Conservation (phyloP, 192 early-diverging fungal species). For the Linnemannia schmuckeri region DNA sequence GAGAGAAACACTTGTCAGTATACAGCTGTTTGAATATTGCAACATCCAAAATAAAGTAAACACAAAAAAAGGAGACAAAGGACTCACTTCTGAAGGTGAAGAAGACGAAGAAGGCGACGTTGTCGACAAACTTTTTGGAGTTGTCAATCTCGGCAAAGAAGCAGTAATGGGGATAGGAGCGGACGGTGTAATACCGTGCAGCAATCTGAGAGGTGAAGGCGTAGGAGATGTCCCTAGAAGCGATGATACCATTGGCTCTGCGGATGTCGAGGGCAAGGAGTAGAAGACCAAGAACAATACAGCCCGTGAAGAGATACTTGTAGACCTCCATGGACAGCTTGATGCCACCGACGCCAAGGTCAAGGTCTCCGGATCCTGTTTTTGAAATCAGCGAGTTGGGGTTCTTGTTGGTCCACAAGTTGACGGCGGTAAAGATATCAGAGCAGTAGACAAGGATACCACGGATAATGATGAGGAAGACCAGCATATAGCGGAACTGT, state of each 20-base stretch:
- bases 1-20: neutral
- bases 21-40: neutral
- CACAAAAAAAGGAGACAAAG: neutral
- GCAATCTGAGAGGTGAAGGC: constrained; percentile 81
- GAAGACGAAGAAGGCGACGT: constrained; percentile 85
- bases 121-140: constrained; percentile 72
- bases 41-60: neutral
- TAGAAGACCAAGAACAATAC: constrained; percentile 77
- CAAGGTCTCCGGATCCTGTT: neutral
- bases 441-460: constrained; percentile 82
- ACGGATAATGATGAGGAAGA: constrained; percentile 76
- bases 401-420: constrained; percentile 65
- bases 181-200: constrained; percentile 78
- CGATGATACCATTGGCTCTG: constrained; percentile 74
- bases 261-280: constrained; percentile 77
- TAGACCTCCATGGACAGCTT: constrained; percentile 57
- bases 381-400: constrained; percentile 41
- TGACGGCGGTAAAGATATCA: constrained; percentile 83
- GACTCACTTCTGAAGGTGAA: constrained; percentile 81
- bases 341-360: constrained; percentile 39
- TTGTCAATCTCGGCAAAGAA: constrained; percentile 80
- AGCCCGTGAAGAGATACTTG: constrained; percentile 71
- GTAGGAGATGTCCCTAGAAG: constrained; percentile 80
- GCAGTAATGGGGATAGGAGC: constrained; percentile 84
- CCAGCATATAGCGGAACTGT: constrained; percentile 63